Base-by-base conservation (phyloP, 768 basidiomycete species). In the Lentinus brumalis region DNA sequence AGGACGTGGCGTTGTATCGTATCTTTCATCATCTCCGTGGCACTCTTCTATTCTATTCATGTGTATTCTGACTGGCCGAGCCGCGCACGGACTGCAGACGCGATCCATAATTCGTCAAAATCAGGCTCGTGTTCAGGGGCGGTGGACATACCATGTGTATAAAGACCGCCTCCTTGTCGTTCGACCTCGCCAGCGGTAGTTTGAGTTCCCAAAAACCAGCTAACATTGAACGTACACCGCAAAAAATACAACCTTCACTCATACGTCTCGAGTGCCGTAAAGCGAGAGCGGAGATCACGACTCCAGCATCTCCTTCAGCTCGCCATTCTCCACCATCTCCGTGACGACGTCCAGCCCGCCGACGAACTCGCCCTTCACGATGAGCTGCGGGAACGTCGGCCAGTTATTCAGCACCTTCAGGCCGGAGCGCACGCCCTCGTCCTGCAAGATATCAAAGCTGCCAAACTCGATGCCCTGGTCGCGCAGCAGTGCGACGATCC, bases 271-370 rank as follows among this genome's bases (percentile, higher is more conserved):
- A 18, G 14, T 1, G 2, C 42, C 6, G 40, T 41, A 15, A 1
- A 18, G 1, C 6, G 14, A 4, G 9, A 29, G 21, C 35, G 11
- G 3, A 3, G 21, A 18, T 47, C 21, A 49, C 46, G n/a, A 49
- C 46, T 49, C 21, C 26, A 70, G 50, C 29, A 78, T 32, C 51
- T 90, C 85, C 55, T 78, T 72, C 59, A 96, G 83, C 75, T 97
- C 95, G 21, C 89, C 93, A 60, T 70, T 87, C 35, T 88, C 84
- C 14, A 83, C 84, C 91, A 96, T 91, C 77, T 98, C 96, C 72
- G 86, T 84, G 26, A 96, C 84, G 53, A 98, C 88, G 71, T 99
- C 96, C 53, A 98, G 75, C 4, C 96, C 96, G n/a, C 96, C 96
- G 15, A 97, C 87, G 16, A 99, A 81, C 72, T 98, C 94, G 21